These are phyloP conservation scores for Penicillium rolfsii DNA, from an alignment of 2,329 filamentous ascomycete genomes.

Conservation along the genomic window DNA sequence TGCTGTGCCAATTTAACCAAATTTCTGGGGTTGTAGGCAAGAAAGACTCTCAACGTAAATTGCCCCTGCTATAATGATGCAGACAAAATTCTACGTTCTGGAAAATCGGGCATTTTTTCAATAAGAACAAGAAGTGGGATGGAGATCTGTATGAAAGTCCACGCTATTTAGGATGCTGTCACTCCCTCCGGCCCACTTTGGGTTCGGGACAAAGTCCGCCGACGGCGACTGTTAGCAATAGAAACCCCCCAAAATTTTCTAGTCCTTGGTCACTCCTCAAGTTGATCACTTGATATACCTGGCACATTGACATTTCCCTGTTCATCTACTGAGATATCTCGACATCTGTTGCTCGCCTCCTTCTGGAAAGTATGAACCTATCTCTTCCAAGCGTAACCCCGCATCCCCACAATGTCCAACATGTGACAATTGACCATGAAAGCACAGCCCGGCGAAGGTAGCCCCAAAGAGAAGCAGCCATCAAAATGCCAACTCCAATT, in stretches of 20 bases:
- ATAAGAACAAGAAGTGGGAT: neutral
- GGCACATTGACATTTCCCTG: too few species aligned
- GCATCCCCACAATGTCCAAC: constrained; percentile 4
- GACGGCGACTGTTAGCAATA: neutral
- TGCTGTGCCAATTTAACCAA: too few species aligned
- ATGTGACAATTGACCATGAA: neutral
- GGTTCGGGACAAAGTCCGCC: constrained; percentile 15
- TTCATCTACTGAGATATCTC: neutral
- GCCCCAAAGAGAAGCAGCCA: neutral
- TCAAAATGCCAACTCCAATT: constrained; percentile 53
- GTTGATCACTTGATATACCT: neutral
- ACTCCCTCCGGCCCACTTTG: neutral
- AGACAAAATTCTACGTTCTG: too few species aligned
- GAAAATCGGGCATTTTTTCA: too few species aligned
- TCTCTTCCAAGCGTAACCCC: constrained; percentile 3
- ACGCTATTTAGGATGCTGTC: neutral
- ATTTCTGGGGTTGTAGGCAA: too few species aligned
- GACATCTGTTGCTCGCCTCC: neutral
- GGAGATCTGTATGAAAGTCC: neutral
- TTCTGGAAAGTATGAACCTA: neutral
- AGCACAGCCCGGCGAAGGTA: neutral
- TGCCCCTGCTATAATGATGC: too few species aligned
- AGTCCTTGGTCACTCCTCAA: neutral
- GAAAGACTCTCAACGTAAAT: too few species aligned
- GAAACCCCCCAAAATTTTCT: neutral